phyloP scores from a whole-genome alignment of 441 rosid species.

The Dalechampia spathulata region DNA sequence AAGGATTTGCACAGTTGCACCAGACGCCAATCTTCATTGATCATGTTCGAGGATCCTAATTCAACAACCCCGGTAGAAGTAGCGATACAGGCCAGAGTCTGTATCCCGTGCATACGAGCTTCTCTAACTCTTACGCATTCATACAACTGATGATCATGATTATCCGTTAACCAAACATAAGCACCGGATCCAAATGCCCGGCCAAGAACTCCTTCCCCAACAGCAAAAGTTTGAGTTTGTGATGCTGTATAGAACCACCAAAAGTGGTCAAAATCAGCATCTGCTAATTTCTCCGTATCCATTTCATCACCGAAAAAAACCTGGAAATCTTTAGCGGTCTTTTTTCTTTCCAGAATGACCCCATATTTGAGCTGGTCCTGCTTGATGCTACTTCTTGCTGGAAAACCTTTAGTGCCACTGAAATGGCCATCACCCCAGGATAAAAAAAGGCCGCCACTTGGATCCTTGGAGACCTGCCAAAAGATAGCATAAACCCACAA shows the following conservation, averaged over 20 bases:
- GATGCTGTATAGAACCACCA: conserved; percentile 35
- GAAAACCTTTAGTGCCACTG: conserved; percentile 18
- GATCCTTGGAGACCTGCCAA: conserved; percentile 39
- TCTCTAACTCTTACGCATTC: conserved; percentile 39
- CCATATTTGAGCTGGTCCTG: conserved; percentile 7
- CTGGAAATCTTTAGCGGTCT: conserved; percentile 12
- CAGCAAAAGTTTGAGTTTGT: conserved; percentile 17
- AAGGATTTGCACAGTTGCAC: conserved; percentile 30
- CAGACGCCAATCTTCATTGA: conserved; percentile 29
- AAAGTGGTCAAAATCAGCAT: conserved; percentile 18
- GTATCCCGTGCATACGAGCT: conserved; percentile 36
- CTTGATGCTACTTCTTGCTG: conserved; percentile 1
- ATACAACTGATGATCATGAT: conserved; percentile 20
- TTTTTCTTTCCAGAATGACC: conserved; percentile 18
- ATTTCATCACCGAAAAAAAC: conserved; percentile 19
- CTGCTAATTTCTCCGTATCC: conserved; percentile 21
- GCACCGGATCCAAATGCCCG: conserved; percentile 26
- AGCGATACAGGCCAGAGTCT: conserved; percentile 36
- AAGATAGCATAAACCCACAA: conserved; percentile 53
- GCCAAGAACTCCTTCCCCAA: conserved; percentile 30
- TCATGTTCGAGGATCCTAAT: conserved; percentile 33
- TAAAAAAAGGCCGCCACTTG: conserved; percentile 25
- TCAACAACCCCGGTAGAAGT: conserved; percentile 43
- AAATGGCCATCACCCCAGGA: conserved; percentile 42
- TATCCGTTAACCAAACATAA: conserved; percentile 33